Evolutionary conservation across 352 stramenopile genomes (phyloP), one percentile per base, ranked within the genome.

Genomic region (Phytophthora constricta): DNA sequence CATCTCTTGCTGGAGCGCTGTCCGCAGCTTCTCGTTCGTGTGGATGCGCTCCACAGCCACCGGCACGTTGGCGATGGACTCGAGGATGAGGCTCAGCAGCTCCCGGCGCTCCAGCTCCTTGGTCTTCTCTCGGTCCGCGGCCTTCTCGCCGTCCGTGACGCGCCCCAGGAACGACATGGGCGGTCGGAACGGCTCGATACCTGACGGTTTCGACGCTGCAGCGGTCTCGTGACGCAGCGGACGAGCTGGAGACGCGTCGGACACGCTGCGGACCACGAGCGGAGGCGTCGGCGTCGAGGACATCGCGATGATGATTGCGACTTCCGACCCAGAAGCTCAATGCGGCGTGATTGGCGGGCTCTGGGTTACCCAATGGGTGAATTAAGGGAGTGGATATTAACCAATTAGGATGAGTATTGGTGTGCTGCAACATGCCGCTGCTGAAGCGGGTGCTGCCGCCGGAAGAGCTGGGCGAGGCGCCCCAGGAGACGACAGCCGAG

Each of bases 31-130:
- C 62, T 86, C 61, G 63, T 91, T 90, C 39, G 76, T 88, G 50
- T 90, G 79, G 68, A 93, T 90, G 33, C 66, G 73, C 68, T 90
- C 80, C 31, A 93, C 74, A 17, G 85, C 85, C 56, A 89, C 77
- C 1, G 85, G 85, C 5, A 93, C 85, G 56, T 79, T 91, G 43
- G 82, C 75, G 47, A 93, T 88, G 25, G 85, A 89, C 71, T 90
- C 82, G 9, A 91, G 72, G 23, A 93, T 87, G 82, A 91, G 88
- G 26, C 80, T 72, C 65, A 93, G 71, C 45, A 93, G 67, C 65
- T 91, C 82, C 2, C 79, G 82, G 7, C 77, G 76, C 63, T 93
- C 82, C n/a, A 63, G 52, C 42, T 89, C 82, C 43, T 88, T 90
- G 45, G 79, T 80, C 16, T 65, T 68, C 22, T 84, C 69, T 49